Percentiles rank a stretch among this genome's conserved stretches.
Conservation (phyloP, 495 filamentous ascomycete genomes). For the Penicillium parvum region DNA sequence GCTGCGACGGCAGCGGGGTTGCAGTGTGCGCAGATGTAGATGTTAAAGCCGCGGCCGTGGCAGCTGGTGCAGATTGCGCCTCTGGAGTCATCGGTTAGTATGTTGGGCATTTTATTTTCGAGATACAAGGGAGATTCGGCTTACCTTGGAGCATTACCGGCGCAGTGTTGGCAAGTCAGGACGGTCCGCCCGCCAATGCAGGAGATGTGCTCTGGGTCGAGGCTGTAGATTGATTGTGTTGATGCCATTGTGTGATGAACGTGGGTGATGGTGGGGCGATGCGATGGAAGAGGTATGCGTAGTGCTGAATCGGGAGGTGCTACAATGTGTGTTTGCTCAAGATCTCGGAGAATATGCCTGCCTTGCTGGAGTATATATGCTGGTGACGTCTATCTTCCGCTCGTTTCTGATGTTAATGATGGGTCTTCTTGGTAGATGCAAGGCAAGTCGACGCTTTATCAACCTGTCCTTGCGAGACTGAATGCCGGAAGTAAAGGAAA, state of each 20-base stretch:
- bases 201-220: constrained; percentile 34
- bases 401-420: background rate
- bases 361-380: too few relatives aligned
- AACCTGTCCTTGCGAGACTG: background rate
- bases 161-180: constrained; percentile 35
- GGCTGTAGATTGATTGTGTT: constrained; percentile 14
- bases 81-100: constrained; percentile 6
- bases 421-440: background rate
- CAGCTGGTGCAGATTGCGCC: constrained; percentile 32
- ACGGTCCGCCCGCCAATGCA: constrained; percentile 38
- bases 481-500: constrained; percentile 12
- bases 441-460: constrained; percentile 3
- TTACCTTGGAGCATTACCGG: constrained; percentile 42
- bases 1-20: constrained; percentile 26
- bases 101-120: background rate
- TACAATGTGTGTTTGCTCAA: background rate
- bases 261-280: background rate
- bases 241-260: constrained; percentile 19
- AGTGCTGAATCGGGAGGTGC: background rate
- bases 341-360: too few relatives aligned
- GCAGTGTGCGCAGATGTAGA: constrained; percentile 36
- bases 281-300: background rate
- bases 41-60: constrained; percentile 34
- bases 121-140: background rate
- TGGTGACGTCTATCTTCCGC: background rate